phyloP scores from a whole-genome alignment of 495 filamentous ascomycete species.

The Glutinoglossum americanum region DNA sequence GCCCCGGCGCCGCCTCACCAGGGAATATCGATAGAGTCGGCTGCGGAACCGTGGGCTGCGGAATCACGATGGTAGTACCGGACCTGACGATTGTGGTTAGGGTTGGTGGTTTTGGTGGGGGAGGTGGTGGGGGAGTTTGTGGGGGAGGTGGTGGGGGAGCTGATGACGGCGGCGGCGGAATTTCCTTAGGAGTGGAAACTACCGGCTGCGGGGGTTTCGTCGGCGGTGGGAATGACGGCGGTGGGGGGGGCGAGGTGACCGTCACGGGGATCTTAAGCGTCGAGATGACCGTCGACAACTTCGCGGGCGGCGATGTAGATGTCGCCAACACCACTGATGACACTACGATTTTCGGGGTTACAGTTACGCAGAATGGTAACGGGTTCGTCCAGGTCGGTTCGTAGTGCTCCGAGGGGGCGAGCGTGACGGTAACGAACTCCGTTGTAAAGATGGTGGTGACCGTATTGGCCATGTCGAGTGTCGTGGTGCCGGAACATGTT shows the following conservation, averaged over 20 bases:
- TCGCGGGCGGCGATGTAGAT: too few species aligned
- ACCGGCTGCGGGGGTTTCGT: neutral
- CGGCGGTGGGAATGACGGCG: neutral
- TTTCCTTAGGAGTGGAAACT: neutral
- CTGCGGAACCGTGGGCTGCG: too few species aligned
- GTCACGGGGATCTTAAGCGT: neutral
- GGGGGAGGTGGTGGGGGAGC: neutral
- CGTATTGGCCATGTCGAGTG: neutral
- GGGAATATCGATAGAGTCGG: too few species aligned
- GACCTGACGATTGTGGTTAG: too few species aligned
- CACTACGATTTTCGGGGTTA: neutral
- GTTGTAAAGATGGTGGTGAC: neutral
- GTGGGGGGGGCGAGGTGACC: neutral
- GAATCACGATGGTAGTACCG: too few species aligned
- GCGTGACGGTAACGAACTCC: neutral
- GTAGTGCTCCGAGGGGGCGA: neutral
- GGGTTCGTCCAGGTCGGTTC: neutral
- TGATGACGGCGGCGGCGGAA: neutral
- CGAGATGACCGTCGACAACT: neutral
- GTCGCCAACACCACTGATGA: neutral
- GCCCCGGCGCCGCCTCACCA: too few species aligned
- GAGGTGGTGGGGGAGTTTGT: neutral
- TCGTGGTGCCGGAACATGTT: neutral
- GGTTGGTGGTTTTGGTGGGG: too few species aligned
- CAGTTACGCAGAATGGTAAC: neutral